Evolutionary conservation across 2,329 filamentous ascomycete species (phyloP), one percentile per base, ranked within the genome.

Genomic region (Lasiodiplodia hormozganensis): DNA sequence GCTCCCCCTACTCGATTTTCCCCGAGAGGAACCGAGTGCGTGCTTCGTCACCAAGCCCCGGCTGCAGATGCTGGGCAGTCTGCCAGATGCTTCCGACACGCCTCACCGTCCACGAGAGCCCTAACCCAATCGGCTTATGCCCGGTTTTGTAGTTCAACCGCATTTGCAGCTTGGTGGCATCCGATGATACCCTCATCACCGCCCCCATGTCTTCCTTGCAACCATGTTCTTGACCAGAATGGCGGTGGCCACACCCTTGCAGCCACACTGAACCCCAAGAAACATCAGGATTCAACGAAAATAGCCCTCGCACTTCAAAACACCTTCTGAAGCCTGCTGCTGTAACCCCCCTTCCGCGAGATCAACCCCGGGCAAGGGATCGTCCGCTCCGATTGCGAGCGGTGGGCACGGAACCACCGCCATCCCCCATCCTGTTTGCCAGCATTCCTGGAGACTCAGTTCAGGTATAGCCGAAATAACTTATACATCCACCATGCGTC

Each of bases 1-100:
- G 52, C 52, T 65, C 62, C 49, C 60, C 60, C 34, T 56, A 52
- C 51, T 65, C 62, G 62, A 65, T 65, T 67, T 67, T 58, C 53
- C 65, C 65, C 52, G 65, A 67, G 58, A 47, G 65, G 38, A 51
- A 67, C 65, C 65, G 65, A 67, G 54, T 56, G 51, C 52, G 51
- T 65, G 49, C 62, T 65, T 52, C 62, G 62, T 52, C 31, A 56
- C 62, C 49, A 65, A 47, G 62, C 62, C 62, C 62, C 60, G 38
- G 60, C 60, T 64, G 12, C 60, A 31, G 43, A n/a, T 64, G 60
- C 60, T 52, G 43, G 31, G 3, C 58, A 28, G 47, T n/a, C 60
- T 64, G 47, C 60, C 31, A 38, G 60, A 40, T 21, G 43, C 60
- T 23, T 25, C 43, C 40, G n/a, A 47, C 43, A 34, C 43, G 47